Conservation (phyloP, 2,329 filamentous ascomycete species). For the Penicillium sp. region DNA sequence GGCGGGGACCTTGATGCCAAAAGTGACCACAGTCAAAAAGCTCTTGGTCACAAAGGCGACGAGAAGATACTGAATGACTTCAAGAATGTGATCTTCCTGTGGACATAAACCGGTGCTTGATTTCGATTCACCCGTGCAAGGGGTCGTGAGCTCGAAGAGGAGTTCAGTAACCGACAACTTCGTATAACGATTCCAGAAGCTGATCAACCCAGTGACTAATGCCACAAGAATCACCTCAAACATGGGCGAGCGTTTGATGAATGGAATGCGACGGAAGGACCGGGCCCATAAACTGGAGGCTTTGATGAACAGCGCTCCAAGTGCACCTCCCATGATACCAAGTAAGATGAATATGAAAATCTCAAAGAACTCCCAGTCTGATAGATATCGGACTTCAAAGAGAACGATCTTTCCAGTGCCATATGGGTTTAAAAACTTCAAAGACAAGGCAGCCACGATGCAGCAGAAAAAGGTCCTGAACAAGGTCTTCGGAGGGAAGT, state of each 20-base stretch:
- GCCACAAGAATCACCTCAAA: slow-evolving; percentile 89
- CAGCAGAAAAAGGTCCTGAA: slow-evolving; percentile 99
- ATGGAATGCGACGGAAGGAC: slow-evolving; percentile 77
- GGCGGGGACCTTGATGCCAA: slow-evolving; percentile 94
- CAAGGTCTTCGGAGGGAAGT: slow-evolving; percentile 95
- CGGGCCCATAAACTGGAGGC: slow-evolving; percentile 88
- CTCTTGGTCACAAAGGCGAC: slow-evolving; percentile 89
- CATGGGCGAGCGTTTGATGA: slow-evolving; percentile 82
- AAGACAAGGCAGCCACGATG: slow-evolving; percentile 83
- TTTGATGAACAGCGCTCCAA: slow-evolving; percentile 95
- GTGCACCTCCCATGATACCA: slow-evolving; percentile 79
- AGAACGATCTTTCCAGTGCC: slow-evolving; percentile 95
- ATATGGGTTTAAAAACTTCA: slow-evolving; percentile 96
- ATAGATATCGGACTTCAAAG: slow-evolving; percentile 88
- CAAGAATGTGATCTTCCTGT: slow-evolving; percentile 73
- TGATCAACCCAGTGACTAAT: slow-evolving; percentile 77
- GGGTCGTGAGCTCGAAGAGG: slow-evolving; percentile 85
- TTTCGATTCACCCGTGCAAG: slow-evolving; percentile 71
- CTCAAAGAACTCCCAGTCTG: slow-evolving; percentile 95
- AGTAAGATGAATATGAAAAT: slow-evolving; percentile 82
- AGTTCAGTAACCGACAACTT: slow-evolving; percentile 89
- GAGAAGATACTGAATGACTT: slow-evolving; percentile 71
- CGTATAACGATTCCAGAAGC: slow-evolving; percentile 93
- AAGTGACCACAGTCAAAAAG: slow-evolving; percentile 84
- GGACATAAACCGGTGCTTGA: slow-evolving; percentile 81